A percentile compares a stretch with the other conserved stretches of the same genome.
Conservation (phyloP, 345 rosid species). For the Litchi chinensis region DNA sequence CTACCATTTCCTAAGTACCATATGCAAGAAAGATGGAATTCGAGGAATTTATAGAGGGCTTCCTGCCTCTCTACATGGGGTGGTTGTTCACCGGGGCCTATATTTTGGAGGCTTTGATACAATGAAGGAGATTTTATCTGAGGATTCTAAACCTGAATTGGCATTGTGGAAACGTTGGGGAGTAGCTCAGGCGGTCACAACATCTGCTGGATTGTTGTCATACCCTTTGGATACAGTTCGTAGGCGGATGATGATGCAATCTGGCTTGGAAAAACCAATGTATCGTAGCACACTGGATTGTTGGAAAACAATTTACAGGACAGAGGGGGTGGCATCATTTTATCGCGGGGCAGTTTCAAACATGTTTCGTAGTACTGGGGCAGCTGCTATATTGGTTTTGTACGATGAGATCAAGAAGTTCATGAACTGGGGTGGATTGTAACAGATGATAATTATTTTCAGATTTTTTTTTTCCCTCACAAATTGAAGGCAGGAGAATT, state of each 20-base stretch:
- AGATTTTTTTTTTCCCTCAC: conserved; percentile 4
- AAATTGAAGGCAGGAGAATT: background rate
- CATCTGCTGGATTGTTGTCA: conserved; percentile 83
- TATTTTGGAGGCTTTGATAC: conserved; percentile 97
- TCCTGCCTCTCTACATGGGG: conserved; percentile 89
- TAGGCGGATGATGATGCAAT: conserved; percentile 97
- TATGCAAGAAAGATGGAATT: conserved; percentile 70
- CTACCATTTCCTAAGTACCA: conserved; percentile 76
- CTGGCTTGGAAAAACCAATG: conserved; percentile 79
- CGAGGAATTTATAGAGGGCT: conserved; percentile 88
- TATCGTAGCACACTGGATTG: conserved; percentile 70
- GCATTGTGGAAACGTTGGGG: conserved; percentile 86
- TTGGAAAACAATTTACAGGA: conserved; percentile 77
- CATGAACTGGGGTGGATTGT: conserved; percentile 76
- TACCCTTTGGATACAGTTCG: conserved; percentile 91
- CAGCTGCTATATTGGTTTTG: conserved; percentile 90
- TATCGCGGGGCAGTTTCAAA: conserved; percentile 86
- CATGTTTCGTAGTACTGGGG: conserved; percentile 88
- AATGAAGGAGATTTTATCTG: conserved; percentile 68
- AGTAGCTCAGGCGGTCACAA: conserved; percentile 87
- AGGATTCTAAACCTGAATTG: conserved; percentile 56
- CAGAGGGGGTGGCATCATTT: conserved; percentile 76
- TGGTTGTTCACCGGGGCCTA: conserved; percentile 81
- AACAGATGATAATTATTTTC: conserved; percentile 24
- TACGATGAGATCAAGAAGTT: conserved; percentile 87